Evolutionary conservation across 2,329 filamentous ascomycete species (phyloP).

Genomic region (Aspergillus udagawae): DNA sequence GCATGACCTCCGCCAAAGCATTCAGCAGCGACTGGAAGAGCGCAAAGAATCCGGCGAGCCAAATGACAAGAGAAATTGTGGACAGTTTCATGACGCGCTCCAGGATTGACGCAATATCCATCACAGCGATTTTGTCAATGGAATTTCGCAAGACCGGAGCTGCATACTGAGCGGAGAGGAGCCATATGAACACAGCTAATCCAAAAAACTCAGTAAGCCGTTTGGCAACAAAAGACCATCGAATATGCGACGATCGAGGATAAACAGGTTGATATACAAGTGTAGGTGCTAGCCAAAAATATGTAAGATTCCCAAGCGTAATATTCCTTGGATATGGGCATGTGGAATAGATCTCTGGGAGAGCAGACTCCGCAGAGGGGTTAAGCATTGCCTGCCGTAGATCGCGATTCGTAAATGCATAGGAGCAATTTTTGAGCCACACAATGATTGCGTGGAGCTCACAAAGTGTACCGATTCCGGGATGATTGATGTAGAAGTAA

Average conservation of each 20-base stretch:
- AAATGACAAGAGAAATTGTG: constrained; percentile 92
- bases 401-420: constrained; percentile 94
- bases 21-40: constrained; percentile 92
- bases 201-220: constrained; percentile 72
- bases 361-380: constrained; percentile 61
- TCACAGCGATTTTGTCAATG: constrained; percentile 74
- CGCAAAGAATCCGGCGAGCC: constrained; percentile 96
- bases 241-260: constrained; percentile 73
- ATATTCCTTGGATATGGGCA: constrained; percentile 92
- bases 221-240: constrained; percentile 86
- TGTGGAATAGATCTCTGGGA: constrained; percentile 75
- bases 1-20: constrained; percentile 81
- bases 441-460: constrained; percentile 92
- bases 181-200: constrained; percentile 88
- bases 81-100: constrained; percentile 92
- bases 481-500: constrained; percentile 88
- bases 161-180: constrained; percentile 90
- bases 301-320: constrained; percentile 78
- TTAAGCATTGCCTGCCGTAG: constrained; percentile 86
- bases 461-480: constrained; percentile 84
- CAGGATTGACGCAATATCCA: constrained; percentile 76
- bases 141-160: constrained; percentile 86
- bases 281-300: constrained; percentile 98
- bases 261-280: constrained; percentile 97
- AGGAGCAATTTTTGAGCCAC: constrained; percentile 93